Percentiles rank a stretch among this genome's conserved stretches.
Evolutionary conservation across 1,284 basidiomycete species (phyloP).

Genomic region (Trichosporon ovoides): DNA sequence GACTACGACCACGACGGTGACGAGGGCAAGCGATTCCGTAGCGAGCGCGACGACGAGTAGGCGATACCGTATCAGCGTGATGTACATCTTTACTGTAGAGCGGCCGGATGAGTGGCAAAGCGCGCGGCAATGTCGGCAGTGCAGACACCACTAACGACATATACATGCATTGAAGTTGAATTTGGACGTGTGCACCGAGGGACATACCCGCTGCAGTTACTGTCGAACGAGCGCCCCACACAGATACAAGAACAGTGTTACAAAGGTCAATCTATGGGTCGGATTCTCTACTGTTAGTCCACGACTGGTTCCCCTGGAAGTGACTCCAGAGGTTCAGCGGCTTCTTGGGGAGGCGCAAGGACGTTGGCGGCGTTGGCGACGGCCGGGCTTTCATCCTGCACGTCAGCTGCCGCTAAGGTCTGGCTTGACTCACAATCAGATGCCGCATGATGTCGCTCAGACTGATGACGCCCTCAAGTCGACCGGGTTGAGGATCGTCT

Average conservation of each 20-base stretch:
- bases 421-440: constrained; percentile 55
- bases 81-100: not conserved
- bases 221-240: not conserved
- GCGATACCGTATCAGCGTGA: not conserved
- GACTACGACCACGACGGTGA: constrained; percentile 37
- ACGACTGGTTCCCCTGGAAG: not conserved
- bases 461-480: constrained; percentile 81
- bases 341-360: not conserved
- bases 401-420: not conserved
- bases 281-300: not conserved
- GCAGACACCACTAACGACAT: not conserved
- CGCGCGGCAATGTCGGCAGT: not conserved
- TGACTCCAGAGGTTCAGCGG: not conserved
- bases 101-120: not conserved
- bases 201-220: not conserved
- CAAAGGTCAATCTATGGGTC: not conserved
- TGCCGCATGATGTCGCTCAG: constrained; percentile 85
- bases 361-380: not conserved
- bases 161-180: not conserved
- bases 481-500: constrained; percentile 53
- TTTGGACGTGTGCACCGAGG: not conserved
- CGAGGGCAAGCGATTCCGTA: constrained; percentile 40
- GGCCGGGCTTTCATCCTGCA: not conserved
- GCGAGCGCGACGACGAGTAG: constrained; percentile 38
- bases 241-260: constrained; percentile 2